Base-by-base conservation (phyloP, 768 basidiomycete species). In the Auriscalpium microsporum region DNA sequence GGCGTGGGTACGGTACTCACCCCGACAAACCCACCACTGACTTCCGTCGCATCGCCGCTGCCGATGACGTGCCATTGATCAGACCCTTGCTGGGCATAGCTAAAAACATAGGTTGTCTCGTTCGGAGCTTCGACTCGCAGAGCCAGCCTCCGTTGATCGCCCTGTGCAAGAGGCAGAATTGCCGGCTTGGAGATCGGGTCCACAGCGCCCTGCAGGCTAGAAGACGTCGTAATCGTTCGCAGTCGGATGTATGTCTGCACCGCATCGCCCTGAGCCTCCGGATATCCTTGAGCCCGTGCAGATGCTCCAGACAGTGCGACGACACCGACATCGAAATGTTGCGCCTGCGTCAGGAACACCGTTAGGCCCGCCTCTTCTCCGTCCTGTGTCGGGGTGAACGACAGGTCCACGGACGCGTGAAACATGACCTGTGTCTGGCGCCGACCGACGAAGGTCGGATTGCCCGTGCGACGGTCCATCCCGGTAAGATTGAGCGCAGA, bases 361-460 rank as follows among this genome's bases (percentile, higher is more conserved):
- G 64, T 65, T 1, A 70, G 57, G 1, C 69, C 69, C 10, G 65
- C 68, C 53, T 71, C 68, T 1, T 50, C 55, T 34, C 52, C 35
- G 9, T 56, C 56, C 1, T 66, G 65, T 14, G 50, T 23, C 35
- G 62, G 63, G 8, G 63, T 60, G 46, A 71, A 56, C 14, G 65
- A 56, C 9, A 62, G 45, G 16, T 48, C 46, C 33, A 67, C 68
- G 48, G 53, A 59, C 45, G 60, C 63, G 17, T 58, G 62, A 53
- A 69, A 71, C 35, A 67, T 56, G 19, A 68, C 65, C 42, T 69
- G 64, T 45, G 63, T 62, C 56, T 71, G 69, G 28, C 69, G 60
- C 16, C 69, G 63, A 1, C 63, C 66, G n/a, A 71, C 62, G 37
- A 69, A 69, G 16, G 67, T 66, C 46, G 63, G 62, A 19, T 65